phyloP scores from a whole-genome alignment of 345 rosid genomes.

The Melastoma malabathricum region DNA sequence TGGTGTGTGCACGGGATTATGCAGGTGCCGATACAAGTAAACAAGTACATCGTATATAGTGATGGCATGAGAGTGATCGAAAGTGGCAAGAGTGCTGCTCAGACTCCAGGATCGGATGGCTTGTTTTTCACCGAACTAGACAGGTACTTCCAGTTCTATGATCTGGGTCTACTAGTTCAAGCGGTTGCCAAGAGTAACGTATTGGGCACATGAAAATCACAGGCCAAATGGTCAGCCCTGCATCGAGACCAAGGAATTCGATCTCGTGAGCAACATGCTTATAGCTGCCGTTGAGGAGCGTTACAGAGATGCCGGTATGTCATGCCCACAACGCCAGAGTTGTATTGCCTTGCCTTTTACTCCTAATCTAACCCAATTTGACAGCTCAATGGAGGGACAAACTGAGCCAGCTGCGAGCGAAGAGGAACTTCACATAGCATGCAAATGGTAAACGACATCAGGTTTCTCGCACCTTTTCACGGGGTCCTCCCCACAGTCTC shows the following conservation, averaged over 20 bases:
- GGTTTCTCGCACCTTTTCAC: no score
- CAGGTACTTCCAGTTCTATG: conserved; percentile 16
- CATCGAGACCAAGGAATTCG: conserved; percentile 75
- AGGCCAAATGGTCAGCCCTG: conserved; percentile 90
- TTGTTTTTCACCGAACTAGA: conserved; percentile 66
- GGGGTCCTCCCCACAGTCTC: no score
- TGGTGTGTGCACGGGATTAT: no score
- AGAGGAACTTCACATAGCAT: conserved; percentile 65
- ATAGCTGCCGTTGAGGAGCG: conserved; percentile 77
- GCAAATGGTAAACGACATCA: conserved; percentile 6
- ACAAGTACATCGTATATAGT: conserved; percentile 82
- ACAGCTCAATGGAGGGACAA: conserved; percentile 95
- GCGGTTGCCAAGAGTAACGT: no score
- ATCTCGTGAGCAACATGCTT: conserved; percentile 65
- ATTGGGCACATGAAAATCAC: not conserved
- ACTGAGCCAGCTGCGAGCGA: conserved; percentile 71
- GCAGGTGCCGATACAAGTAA: conserved; percentile 90
- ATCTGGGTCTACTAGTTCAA: no score
- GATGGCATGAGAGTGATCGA: conserved; percentile 94
- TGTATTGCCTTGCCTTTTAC: not conserved
- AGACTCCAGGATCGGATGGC: conserved; percentile 53
- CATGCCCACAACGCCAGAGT: not conserved
- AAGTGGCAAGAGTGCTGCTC: conserved; percentile 46
- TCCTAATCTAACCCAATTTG: not conserved
- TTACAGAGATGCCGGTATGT: conserved; percentile 77